Percentiles rank a stretch among this genome's conserved stretches.
phyloP scores from a whole-genome alignment of 2,329 filamentous ascomycete genomes.

The Aspergillus carbonarius region DNA sequence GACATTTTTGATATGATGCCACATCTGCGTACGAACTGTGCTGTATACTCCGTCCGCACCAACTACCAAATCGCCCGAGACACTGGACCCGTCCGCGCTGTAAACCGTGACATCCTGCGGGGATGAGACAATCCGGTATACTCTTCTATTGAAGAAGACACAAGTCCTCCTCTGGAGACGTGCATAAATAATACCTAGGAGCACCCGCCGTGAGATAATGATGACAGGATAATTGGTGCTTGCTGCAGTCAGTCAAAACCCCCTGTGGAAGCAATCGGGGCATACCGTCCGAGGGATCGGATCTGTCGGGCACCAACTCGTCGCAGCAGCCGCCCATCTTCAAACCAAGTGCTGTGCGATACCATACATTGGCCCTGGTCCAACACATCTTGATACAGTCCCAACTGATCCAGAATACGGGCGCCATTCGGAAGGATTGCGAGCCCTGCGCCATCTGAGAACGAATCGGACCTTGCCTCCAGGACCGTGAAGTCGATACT shows the following conservation, averaged over 20 bases:
- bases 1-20: conserved; percentile 1
- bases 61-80: conserved; percentile 35
- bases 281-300: neutral
- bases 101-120: neutral
- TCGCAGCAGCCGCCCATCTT: neutral
- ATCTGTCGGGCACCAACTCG: neutral
- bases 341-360: neutral
- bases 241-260: neutral
- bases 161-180: neutral
- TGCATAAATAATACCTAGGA: neutral
- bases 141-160: neutral
- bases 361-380: neutral
- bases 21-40: conserved; percentile 34
- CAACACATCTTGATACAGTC: neutral
- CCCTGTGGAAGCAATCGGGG: fast-evolving
- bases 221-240: neutral
- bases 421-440: neutral
- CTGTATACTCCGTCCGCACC: conserved; percentile 47
- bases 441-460: neutral
- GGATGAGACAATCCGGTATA: neutral
- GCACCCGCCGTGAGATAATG: neutral
- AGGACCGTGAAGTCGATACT: neutral
- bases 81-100: neutral
- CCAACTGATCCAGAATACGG: conserved; percentile 4
- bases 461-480: neutral